phyloP scores from a whole-genome alignment of 1,284 basidiomycete species.

The Cystobasidium pallidum region DNA sequence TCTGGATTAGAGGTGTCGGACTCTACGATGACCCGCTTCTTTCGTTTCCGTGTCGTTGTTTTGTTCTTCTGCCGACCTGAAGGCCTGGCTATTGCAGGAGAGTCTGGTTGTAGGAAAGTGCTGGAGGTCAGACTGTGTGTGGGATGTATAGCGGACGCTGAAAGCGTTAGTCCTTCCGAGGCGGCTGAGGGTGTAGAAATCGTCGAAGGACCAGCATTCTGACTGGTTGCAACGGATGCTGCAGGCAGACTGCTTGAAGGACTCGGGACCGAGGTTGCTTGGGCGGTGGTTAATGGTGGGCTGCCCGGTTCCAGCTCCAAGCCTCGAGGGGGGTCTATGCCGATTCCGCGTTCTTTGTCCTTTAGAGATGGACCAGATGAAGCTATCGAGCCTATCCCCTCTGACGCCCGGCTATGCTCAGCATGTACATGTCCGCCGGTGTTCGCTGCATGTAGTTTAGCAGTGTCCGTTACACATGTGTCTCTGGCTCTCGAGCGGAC shows the following conservation, averaged over 20 bases:
- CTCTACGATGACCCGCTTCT: not conserved
- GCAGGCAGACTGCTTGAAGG: not conserved
- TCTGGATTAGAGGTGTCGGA: not conserved
- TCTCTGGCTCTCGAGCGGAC: not conserved
- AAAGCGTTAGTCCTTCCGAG: not conserved
- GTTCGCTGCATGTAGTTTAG: not conserved
- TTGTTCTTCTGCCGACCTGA: not conserved
- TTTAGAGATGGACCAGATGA: not conserved
- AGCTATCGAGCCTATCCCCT: not conserved
- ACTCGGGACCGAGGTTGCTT: not conserved
- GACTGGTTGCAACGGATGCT: not conserved
- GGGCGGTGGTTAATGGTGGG: not conserved
- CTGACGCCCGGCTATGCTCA: not conserved
- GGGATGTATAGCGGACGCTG: not conserved
- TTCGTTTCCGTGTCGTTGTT: not conserved
- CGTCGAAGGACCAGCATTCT: not conserved
- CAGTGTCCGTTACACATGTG: too few species aligned
- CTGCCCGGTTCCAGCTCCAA: not conserved
- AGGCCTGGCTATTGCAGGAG: not conserved
- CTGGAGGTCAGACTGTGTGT: not conserved
- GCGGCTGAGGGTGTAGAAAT: not conserved
- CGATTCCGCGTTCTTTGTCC: not conserved
- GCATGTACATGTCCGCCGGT: too few species aligned
- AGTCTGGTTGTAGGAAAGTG: not conserved
- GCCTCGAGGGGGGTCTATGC: not conserved